Evolutionary conservation across 495 filamentous ascomycete species (phyloP).

Genomic region (Xylaria grammica): DNA sequence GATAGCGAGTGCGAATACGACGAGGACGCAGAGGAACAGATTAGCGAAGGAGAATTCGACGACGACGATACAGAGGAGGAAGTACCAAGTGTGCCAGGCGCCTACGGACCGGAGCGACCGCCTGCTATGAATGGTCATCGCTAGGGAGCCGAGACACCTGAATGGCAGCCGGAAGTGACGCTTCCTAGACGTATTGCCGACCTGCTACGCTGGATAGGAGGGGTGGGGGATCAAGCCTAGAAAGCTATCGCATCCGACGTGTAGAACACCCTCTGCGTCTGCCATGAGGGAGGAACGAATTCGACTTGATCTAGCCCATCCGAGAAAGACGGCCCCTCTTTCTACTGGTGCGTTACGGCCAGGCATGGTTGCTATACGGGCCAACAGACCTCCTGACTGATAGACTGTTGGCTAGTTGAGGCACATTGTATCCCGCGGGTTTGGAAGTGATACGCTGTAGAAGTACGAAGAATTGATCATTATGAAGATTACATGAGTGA

Average conservation of each 20-base stretch:
- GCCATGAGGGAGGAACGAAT: background rate
- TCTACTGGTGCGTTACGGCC: background rate
- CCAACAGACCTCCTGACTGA: background rate
- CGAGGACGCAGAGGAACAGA: constrained; percentile 55
- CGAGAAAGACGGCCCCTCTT: background rate
- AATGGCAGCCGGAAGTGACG: constrained; percentile 23
- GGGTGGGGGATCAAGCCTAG: constrained; percentile 7
- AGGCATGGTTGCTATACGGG: constrained; percentile 8
- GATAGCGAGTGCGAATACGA: constrained; percentile 62
- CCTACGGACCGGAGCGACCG: constrained; percentile 42
- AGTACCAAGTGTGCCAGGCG: constrained; percentile 34
- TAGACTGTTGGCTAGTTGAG: constrained; percentile 20
- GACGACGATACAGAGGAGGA: constrained; percentile 47
- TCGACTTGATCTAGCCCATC: background rate
- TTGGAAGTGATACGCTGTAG: constrained; percentile 35
- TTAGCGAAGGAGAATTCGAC: constrained; percentile 47
- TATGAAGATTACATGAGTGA: constrained; percentile 11
- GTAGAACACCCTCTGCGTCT: constrained; percentile 8
- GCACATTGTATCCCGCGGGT: constrained; percentile 15
- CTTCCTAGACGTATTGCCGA: constrained; percentile 16
- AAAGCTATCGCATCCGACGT: constrained; percentile 3
- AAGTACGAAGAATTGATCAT: constrained; percentile 38
- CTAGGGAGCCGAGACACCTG: constrained; percentile 33
- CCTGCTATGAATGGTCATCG: constrained; percentile 45
- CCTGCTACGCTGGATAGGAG: constrained; percentile 23